These are phyloP conservation scores for Iodosphaeria phyllophila DNA, from an alignment of 2,329 filamentous ascomycete species.

Conservation along the genomic window DNA sequence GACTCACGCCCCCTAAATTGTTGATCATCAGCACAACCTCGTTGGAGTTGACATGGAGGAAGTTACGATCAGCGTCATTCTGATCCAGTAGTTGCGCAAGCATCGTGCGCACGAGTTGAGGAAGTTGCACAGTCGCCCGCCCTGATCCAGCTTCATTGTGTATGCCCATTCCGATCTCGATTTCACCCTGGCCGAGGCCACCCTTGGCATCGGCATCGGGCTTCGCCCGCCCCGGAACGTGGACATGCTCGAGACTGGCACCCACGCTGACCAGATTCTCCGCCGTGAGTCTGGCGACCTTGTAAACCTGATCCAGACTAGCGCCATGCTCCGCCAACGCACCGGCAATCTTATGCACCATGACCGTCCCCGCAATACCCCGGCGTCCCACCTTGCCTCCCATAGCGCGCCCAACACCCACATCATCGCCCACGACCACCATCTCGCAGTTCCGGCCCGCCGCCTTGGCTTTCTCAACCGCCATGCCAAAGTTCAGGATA, in stretches of 20 bases:
- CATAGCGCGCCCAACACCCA: slow-evolving; percentile 63
- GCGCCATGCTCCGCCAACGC: slow-evolving; percentile 59
- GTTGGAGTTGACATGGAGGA: slow-evolving; percentile 39
- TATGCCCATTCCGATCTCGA: slow-evolving; percentile 60
- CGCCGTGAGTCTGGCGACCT: slow-evolving; percentile 51
- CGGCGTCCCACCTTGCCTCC: slow-evolving; percentile 84
- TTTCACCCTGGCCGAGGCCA: slow-evolving; percentile 31
- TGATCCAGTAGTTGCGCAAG: slow-evolving; percentile 48
- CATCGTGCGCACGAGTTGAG: slow-evolving; percentile 43
- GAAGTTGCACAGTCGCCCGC: slow-evolving; percentile 29
- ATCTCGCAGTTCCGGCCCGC: slow-evolving; percentile 65
- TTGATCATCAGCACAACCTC: slow-evolving; percentile 56
- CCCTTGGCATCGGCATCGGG: slow-evolving; percentile 32
- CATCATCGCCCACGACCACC: slow-evolving; percentile 83
- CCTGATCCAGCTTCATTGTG: slow-evolving; percentile 50
- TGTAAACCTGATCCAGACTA: slow-evolving; percentile 50
- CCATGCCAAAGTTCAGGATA: slow-evolving; percentile 84
- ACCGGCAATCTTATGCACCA: slow-evolving; percentile 81
- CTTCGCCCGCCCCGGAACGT: slow-evolving; percentile 60
- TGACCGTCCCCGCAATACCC: slow-evolving; percentile 78
- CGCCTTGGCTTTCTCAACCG: slow-evolving; percentile 77
- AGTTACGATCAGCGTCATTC: slow-evolving; percentile 50
- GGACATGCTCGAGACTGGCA: slow-evolving; percentile 75
- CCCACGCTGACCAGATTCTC: slow-evolving; percentile 72
- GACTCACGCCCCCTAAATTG: slow-evolving; percentile 57